phyloP scores from a whole-genome alignment of 768 basidiomycete species.

The Chalciporus chontae region DNA sequence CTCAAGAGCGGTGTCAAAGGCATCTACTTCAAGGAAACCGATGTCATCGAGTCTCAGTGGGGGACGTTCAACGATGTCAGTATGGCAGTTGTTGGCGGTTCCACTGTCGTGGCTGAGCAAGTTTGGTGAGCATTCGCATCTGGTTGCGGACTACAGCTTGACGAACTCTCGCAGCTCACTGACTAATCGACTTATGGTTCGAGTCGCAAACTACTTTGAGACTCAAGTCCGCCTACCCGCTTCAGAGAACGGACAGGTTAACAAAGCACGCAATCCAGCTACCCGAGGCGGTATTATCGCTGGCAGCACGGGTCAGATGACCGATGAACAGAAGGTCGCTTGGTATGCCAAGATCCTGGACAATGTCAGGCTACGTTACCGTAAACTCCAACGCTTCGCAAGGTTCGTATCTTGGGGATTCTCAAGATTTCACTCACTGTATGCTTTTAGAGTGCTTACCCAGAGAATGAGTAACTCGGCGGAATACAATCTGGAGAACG shows the following conservation, averaged over 20 bases:
- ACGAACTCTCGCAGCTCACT: conserved; percentile 55
- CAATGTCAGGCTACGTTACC: conserved; percentile 84
- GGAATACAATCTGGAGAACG: conserved; percentile 78
- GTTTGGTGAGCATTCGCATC: conserved; percentile 63
- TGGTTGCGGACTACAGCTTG: not conserved
- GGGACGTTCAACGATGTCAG: conserved; percentile 92
- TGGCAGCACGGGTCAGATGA: conserved; percentile 53
- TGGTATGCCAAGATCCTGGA: conserved; percentile 96
- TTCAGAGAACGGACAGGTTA: conserved; percentile 32
- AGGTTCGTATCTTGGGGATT: conserved; percentile 43
- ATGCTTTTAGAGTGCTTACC: conserved; percentile 52
- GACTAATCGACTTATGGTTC: conserved; percentile 88
- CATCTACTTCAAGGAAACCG: conserved; percentile 96
- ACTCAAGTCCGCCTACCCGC: conserved; percentile 82
- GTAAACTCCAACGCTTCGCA: conserved; percentile 92
- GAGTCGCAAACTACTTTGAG: conserved; percentile 92
- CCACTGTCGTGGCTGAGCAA: conserved; percentile 89
- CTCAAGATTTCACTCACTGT: conserved; percentile 3
- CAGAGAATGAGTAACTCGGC: conserved; percentile 92
- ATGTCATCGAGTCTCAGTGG: conserved; percentile 96
- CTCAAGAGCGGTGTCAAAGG: conserved; percentile 89
- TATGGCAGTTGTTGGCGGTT: conserved; percentile 81
- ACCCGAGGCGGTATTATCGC: conserved; percentile 36
- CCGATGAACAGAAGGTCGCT: conserved; percentile 72
- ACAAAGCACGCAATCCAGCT: conserved; percentile 29